These are phyloP conservation scores for Epichloe hybrida DNA, from an alignment of 2,329 filamentous ascomycete genomes.

Conservation along the genomic window DNA sequence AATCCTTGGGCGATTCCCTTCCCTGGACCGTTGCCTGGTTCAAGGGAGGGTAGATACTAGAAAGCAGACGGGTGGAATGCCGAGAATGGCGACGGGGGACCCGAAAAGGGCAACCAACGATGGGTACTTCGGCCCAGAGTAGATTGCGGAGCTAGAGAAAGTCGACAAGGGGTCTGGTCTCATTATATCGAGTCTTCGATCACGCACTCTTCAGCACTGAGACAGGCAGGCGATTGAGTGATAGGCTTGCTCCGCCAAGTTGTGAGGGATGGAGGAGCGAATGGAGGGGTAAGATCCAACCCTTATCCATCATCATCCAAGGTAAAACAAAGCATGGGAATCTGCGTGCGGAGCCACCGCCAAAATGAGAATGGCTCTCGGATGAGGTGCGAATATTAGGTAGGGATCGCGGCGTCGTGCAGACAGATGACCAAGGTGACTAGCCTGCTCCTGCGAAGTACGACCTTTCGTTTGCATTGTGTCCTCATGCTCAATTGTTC, in stretches of 20 bases:
- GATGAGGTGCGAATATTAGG: not conserved
- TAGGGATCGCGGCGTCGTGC: not conserved
- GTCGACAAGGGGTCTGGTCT: slow-evolving; percentile 2
- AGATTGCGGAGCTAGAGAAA: not conserved
- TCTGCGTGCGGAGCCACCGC: not conserved
- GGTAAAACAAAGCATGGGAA: not conserved
- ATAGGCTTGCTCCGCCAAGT: not conserved
- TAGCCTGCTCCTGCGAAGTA: not conserved
- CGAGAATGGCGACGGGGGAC: not conserved
- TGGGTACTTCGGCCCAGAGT: not conserved
- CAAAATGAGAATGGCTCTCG: not conserved
- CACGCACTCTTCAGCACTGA: slow-evolving; percentile 1
- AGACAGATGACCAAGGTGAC: not conserved
- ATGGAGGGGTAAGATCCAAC: not conserved
- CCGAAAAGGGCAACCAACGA: slow-evolving; percentile 2
- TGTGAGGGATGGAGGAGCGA: slow-evolving; percentile 1
- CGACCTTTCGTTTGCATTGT: not conserved
- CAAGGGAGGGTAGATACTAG: not conserved
- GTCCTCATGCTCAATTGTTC: too few species aligned
- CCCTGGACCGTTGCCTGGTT: not conserved
- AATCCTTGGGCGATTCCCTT: not conserved
- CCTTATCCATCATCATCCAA: not conserved
- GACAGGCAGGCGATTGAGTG: slow-evolving; percentile 1
- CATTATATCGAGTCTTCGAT: slow-evolving; percentile 3
- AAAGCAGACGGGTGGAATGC: slow-evolving; percentile 1